Base-by-base conservation (phyloP, 257 asterid genomes). In the Plantago ovata region DNA sequence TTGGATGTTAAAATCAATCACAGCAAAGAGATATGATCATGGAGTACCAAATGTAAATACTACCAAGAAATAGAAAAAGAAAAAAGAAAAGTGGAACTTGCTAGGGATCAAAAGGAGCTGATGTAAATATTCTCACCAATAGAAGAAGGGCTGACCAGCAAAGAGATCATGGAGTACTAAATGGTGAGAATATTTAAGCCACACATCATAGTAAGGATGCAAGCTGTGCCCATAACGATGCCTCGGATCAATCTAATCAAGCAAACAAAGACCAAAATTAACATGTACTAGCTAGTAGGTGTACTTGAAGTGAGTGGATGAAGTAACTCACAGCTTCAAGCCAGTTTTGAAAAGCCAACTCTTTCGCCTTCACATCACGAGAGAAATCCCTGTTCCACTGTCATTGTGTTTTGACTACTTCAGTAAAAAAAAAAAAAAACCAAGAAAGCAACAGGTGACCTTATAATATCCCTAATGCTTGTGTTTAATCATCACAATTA, bases 311-410 rank as follows among this genome's bases (percentile, higher is more conserved):
- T 32, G 42, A 28, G 19, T 13, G 42, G 21, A 38, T 3, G n/a
- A 21, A 28, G 68, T 39, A 58, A 67, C 92, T 83, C 77, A 91
- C 96, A 18, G 98, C 98, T 75, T 91, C 96, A 68, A 91, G 87
- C 96, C 98, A 91, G 73, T 87, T 96, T 63, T 81, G 96, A 71
- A 91, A 91, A 69, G 98, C 96, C 73, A 91, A 69, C 69, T 77
- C 72, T 69, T 80, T 94, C 24, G 98, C 96, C 70, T 77, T 85
- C 54, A 44, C 89, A 70, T 87, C 94, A 66, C 70, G 63, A 4
- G 96, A 80, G 50, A 91, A 66, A 22, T 96, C 98, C 78, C 81
- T 79, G 61, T 96, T 96, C n/a, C n/a, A n/a, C 96, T 87, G 87
- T 48, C 12, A 72, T 78, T 56, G 51, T 13, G 11, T 1, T 28